Evolutionary conservation across 2,329 filamentous ascomycete genomes (phyloP), one percentile per base, ranked within the genome.

Genomic region (Epichloe baconii): DNA sequence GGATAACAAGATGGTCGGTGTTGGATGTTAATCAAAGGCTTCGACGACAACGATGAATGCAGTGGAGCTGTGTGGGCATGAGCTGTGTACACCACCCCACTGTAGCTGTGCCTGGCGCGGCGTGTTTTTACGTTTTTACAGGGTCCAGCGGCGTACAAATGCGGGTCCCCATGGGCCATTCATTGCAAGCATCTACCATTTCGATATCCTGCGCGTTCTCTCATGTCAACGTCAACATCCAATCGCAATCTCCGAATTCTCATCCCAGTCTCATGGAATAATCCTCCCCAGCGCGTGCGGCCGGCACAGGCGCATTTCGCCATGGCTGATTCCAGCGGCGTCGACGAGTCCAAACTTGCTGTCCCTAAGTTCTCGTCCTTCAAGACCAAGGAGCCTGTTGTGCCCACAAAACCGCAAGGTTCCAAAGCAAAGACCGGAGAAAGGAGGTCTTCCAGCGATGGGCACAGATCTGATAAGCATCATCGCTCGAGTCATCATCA

Each of bases 351-450:
- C 8, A 54, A 57, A 11, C 41, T 61, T 34, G 62, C 57, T 15
- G 57, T 59, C 5, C 86, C 86, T 5, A 88, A 82, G 58, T 90
- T 91, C 61, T 73, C 79, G 19, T 90, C 86, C 55, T 91, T 90
- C 70, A 83, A 77, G 57, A 48, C 78, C 37, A 64, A 61, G 21
- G 56, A 55, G 11, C n/a, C 60, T 0, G 47, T 36, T 49, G 48
- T 76, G 54, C 76, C 74, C 54, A 50, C 60, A 12, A 49, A 52
- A 15, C 10, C 55, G 34, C 55, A 57, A 34, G 58, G 35, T 12
- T 44, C 43, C 23, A 49, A 45, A 14, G 47, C 48, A 23, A 52
- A 51, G 48, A 54, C 58, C n/a, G 52, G 58, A 12, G 57, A 55
- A n/a, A 55, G 55, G 5, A 56, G 52, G 26, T 19, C 40, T 34